Evolutionary conservation across 805 yeast species (phyloP), one percentile per base, ranked within the genome.

Genomic region (Blastobotrys mokoenaii): DNA sequence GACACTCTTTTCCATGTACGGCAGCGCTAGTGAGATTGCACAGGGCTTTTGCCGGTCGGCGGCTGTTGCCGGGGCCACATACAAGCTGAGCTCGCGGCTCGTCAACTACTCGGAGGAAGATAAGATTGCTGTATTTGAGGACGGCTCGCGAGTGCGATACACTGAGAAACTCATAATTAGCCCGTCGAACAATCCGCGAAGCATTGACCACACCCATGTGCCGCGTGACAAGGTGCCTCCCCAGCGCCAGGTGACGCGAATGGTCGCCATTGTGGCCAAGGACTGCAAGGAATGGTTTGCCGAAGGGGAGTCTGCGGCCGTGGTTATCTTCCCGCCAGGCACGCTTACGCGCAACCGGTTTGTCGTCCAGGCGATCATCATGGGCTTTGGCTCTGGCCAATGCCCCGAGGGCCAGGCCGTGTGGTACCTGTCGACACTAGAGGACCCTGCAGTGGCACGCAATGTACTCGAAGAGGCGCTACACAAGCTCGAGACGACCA

Each of bases 21-120:
- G 97, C 46, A 94, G 96, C 2, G 89, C 95, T 0, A 96, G 97
- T 44, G 98, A 90, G 65, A 70, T 90, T 22, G 81, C 95, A 12
- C 98, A 90, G 67, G 98, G 97, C 1, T 90, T 93, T 64, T 90
- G 97, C 67, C 75, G 98, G 56, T 84, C 95, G 47, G 97, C 97
- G 2, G 98, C 98, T 11, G 97, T 90, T 51, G 97, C 93, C 15
- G 97, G 97, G 45, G 83, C 97, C 45, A 86, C 94, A 30, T 90
- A 93, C 67, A 87, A 88, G 63, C 71, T 90, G 46, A 79, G 82
- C 59, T 82, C 93, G 12, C 67, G 72, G 34, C 64, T 90, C 43
- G 67, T 67, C 3, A 76, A 77, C 32, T 87, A 70, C 65, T 90
- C 90, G 61, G 77, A 82, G 31, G 66, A 62, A 22, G 67, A 77